Percentiles rank a stretch among this genome's conserved stretches.
Evolutionary conservation across 805 yeast genomes (phyloP).

Genomic region (Pichia nanzhaoensis): DNA sequence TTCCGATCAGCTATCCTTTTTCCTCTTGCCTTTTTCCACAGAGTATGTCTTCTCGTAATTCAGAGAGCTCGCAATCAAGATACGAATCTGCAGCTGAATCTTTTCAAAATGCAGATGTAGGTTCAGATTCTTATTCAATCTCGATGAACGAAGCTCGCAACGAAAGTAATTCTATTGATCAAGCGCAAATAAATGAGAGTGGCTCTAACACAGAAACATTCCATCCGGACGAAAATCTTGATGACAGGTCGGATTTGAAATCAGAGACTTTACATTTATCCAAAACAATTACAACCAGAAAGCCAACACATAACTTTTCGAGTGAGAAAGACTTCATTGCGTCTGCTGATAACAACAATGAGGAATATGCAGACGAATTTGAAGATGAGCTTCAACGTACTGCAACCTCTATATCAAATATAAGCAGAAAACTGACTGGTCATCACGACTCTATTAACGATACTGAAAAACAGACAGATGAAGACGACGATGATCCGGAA

Average conservation of each 20-base stretch:
- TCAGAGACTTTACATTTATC: background rate
- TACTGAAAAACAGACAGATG: conserved; percentile 13
- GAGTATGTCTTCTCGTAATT: conserved; percentile 6
- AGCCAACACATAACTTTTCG: background rate
- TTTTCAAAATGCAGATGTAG: background rate
- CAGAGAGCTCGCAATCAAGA: conserved; percentile 5
- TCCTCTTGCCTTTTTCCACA: background rate
- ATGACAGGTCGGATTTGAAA: background rate
- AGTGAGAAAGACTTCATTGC: conserved; percentile 3
- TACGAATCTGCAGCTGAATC: conserved; percentile 12
- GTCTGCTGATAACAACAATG: background rate
- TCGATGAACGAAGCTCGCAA: too few species aligned
- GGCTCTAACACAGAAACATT: background rate
- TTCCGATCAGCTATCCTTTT: too few species aligned
- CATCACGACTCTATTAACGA: conserved; percentile 4
- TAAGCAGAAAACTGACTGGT: conserved; percentile 16
- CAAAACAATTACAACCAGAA: conserved; percentile 7
- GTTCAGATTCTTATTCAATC: background rate
- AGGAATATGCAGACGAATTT: conserved; percentile 21
- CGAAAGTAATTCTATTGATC: too few species aligned
- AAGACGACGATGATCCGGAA: conserved; percentile 21
- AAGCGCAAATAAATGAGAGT: too few species aligned
- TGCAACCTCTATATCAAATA: conserved; percentile 17
- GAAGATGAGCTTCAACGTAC: conserved; percentile 20
- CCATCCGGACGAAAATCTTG: background rate